Evolutionary conservation across 2,329 filamentous ascomycete species (phyloP).

Genomic region (Chaetomiaceae sp.): DNA sequence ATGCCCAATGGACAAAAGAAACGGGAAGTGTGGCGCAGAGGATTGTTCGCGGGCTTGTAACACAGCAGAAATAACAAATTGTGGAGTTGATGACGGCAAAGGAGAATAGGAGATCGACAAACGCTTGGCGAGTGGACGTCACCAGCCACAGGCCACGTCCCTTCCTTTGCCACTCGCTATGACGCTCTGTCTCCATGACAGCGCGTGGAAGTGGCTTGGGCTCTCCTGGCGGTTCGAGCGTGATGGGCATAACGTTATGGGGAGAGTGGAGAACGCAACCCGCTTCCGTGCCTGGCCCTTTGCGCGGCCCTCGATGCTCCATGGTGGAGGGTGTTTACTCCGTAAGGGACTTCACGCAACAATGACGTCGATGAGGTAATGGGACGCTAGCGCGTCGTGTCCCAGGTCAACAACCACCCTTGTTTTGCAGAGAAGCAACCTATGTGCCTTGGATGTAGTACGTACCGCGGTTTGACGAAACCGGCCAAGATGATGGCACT

Average conservation of each 20-base stretch:
- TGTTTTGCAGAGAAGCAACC: background rate
- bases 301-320: no score
- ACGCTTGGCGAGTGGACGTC: background rate
- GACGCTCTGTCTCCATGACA: no score
- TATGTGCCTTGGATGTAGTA: background rate
- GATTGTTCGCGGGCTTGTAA: no score
- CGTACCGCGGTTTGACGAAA: constrained; percentile 4
- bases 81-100: no score
- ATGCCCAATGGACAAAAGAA: no score
- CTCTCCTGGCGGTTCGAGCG: background rate
- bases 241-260: no score
- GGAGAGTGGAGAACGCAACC: background rate
- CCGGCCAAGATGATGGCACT: constrained; percentile 19
- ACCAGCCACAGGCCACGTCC: background rate
- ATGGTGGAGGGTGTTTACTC: no score
- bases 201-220: background rate
- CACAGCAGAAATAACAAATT: no score
- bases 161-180: no score
- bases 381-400: background rate
- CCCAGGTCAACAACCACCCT: background rate
- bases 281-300: background rate
- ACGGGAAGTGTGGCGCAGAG: no score
- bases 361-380: constrained; percentile 23
- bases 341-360: background rate
- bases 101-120: no score